These are phyloP conservation scores for Apiospora hydei DNA, from an alignment of 2,329 filamentous ascomycete genomes.

Conservation along the genomic window DNA sequence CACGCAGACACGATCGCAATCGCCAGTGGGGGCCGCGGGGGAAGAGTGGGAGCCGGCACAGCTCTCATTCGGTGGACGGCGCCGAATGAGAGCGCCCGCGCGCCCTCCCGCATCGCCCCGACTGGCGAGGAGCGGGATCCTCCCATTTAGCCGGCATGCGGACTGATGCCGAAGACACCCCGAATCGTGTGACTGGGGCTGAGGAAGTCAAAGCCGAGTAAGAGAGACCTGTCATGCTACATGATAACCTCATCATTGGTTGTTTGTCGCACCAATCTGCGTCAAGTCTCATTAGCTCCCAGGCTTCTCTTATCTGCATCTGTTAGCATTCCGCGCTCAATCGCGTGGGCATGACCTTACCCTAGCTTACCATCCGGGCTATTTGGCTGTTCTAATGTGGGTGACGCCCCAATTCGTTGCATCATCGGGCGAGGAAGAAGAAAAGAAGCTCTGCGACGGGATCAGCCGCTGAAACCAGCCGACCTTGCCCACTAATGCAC, in stretches of 20 bases:
- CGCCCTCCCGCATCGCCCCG: background rate
- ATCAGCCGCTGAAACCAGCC: constrained; percentile 1
- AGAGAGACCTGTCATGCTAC: background rate
- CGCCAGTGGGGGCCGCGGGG: constrained; percentile 2
- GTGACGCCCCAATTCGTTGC: background rate
- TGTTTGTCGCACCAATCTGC: constrained; percentile 10
- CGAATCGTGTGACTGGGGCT: background rate
- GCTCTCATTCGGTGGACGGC: constrained; percentile 14
- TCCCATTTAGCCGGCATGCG: background rate
- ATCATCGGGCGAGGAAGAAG: background rate
- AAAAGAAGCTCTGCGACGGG: background rate
- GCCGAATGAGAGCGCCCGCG: background rate
- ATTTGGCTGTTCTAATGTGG: background rate
- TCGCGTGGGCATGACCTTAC: background rate
- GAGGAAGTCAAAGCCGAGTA: background rate
- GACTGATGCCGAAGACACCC: background rate
- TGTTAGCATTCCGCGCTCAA: background rate
- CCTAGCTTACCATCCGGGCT: background rate
- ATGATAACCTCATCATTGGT: background rate
- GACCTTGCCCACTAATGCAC: background rate
- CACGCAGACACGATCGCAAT: background rate
- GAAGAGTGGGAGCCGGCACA: constrained; percentile 6
- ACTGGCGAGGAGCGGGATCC: background rate
- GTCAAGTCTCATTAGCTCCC: background rate
- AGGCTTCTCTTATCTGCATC: background rate